phyloP scores from a whole-genome alignment of 1,139 yeast genomes.

The Yamadazyma trypodendri region DNA sequence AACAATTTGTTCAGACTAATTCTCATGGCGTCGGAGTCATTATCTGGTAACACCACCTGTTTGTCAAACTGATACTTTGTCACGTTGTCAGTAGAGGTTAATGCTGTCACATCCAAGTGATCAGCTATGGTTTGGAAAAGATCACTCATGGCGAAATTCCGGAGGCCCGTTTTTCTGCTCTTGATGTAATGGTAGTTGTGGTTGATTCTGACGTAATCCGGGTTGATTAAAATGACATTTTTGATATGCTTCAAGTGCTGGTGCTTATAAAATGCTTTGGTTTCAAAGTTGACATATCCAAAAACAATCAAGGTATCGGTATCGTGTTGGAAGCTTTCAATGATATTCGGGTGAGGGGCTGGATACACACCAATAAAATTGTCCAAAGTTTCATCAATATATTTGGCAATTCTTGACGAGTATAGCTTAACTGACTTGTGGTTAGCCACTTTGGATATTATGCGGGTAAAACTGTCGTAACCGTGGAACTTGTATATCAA shows the following conservation, averaged over 20 bases:
- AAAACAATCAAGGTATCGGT: slow-evolving; percentile 51
- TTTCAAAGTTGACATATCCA: slow-evolving; percentile 55
- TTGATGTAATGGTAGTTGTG: slow-evolving; percentile 23
- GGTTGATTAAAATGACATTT: slow-evolving; percentile 30
- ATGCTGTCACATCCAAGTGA: slow-evolving; percentile 13
- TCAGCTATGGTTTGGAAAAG: slow-evolving; percentile 17
- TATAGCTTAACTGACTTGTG: slow-evolving; percentile 28
- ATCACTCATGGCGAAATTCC: slow-evolving; percentile 23
- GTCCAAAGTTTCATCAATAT: slow-evolving; percentile 59
- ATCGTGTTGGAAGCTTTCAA: slow-evolving; percentile 27
- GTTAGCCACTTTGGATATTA: slow-evolving; percentile 40
- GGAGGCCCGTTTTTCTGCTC: slow-evolving; percentile 13
- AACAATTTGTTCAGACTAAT: slow-evolving; percentile 29
- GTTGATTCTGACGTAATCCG: slow-evolving; percentile 34
- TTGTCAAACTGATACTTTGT: slow-evolving; percentile 9
- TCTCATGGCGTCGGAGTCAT: slow-evolving; percentile 15
- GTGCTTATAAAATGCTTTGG: slow-evolving; percentile 43
- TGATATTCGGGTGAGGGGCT: slow-evolving; percentile 20
- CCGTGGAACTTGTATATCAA: slow-evolving; percentile 57
- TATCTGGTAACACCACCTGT: slow-evolving; percentile 6
- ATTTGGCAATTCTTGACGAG: slow-evolving; percentile 45
- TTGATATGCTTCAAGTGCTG: slow-evolving; percentile 21
- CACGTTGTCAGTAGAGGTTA: slow-evolving; percentile 16
- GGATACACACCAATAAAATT: slow-evolving; percentile 64
- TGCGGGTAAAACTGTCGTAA: slow-evolving; percentile 36